phyloP scores from a whole-genome alignment of 805 yeast species.

The Pichia eremophila region DNA sequence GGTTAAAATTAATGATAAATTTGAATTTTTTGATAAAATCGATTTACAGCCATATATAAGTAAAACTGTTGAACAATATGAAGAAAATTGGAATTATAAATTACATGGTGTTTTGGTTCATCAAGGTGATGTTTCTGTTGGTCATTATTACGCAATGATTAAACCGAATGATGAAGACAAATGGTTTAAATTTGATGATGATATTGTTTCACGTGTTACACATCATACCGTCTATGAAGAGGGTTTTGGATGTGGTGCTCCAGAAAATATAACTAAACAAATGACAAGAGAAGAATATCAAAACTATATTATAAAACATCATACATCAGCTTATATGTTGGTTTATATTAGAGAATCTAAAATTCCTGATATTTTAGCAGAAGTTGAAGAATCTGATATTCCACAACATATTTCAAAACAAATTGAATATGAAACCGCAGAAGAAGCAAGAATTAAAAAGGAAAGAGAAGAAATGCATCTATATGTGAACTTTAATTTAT shows the following conservation, averaged over 20 bases:
- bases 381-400: slow-evolving; percentile 41
- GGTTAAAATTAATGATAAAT: slow-evolving; percentile 85
- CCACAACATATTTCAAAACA: slow-evolving; percentile 64
- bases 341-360: slow-evolving; percentile 73
- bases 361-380: slow-evolving; percentile 48
- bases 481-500: slow-evolving; percentile 49
- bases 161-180: slow-evolving; percentile 60
- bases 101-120: slow-evolving; percentile 94
- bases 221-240: slow-evolving; percentile 80
- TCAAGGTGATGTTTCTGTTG: slow-evolving; percentile 90
- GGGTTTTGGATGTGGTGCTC: slow-evolving; percentile 75
- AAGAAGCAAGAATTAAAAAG: slow-evolving; percentile 40
- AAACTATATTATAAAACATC: slow-evolving; percentile 60
- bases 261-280: slow-evolving; percentile 38
- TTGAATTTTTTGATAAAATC: slow-evolving; percentile 77
- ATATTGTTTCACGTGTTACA: slow-evolving; percentile 82
- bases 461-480: slow-evolving; percentile 67
- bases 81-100: slow-evolving; percentile 66
- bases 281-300: slow-evolving; percentile 54
- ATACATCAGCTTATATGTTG: slow-evolving; percentile 94
- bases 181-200: slow-evolving; percentile 91
- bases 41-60: slow-evolving; percentile 76
- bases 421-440: slow-evolving; percentile 53
- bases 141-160: slow-evolving; percentile 92
- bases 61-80: slow-evolving; percentile 34